Evolutionary conservation across 73 alveolate species (phyloP), one percentile per base, ranked within the genome.

Genomic region (Paramecium sonneborni): DNA sequence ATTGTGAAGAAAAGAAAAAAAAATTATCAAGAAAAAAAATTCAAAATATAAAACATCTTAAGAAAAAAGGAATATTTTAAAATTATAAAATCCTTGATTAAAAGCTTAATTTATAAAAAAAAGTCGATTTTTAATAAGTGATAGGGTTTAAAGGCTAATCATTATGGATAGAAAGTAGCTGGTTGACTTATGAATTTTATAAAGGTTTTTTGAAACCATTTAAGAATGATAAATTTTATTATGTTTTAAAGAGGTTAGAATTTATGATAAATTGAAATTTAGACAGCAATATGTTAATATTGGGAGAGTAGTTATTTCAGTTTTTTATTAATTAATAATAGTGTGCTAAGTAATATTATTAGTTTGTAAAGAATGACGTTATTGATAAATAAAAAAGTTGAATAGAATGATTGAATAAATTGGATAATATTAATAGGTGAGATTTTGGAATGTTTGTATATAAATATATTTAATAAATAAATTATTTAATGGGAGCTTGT

Each of bases 401-500:
- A 46, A 46, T 46, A 14, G 57, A 46, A 46, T 1, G 8, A 3
- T 12, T 46, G 23, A 46, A 46, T 46, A 0, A 52, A 4, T 52
- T 52, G 18, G 68, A 52, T 5, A 21, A 46, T 46, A 46, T 52
- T 18, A 52, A 52, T 18, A 52, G 68, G 68, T 18, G 68, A 52
- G 68, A 18, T 7, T 62, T 62, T 26, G 20, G 44, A 32, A 32
- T 26, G 48, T 12, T 4, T 23, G 10, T 30, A 62, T 62, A 62
- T 62, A 62, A 62, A 62, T 62, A 30, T 30, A 30, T 23, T 26
- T 26, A 62, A 62, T 62, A 34, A 74, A 37, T 74, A 74, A 37
- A 62, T 74, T 34, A 74, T 37, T 35, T 28, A 74, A 79, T 79
- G 90, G 90, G 90, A 14, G 90, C 90, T 46, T 79, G 90, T 24